These are phyloP conservation scores for Coniochaeta ligniaria DNA, from an alignment of 2,329 filamentous ascomycete genomes.

Conservation along the genomic window DNA sequence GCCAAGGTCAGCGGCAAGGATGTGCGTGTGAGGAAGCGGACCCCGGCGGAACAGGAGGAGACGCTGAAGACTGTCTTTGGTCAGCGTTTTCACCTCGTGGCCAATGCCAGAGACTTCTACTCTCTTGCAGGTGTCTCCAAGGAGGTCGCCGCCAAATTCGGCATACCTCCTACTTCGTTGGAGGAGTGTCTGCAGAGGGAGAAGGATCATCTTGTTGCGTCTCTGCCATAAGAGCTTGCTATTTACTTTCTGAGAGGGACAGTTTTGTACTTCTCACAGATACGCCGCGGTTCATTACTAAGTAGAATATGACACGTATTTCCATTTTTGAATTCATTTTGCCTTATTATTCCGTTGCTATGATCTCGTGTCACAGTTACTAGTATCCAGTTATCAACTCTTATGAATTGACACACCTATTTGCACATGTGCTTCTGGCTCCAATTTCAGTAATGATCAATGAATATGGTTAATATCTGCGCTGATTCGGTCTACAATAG, in stretches of 20 bases:
- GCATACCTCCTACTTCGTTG: slow-evolving; percentile 19
- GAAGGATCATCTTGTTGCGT: slow-evolving; percentile 13
- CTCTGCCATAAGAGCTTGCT: slow-evolving; percentile 5
- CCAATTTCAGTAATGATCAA: too few species aligned
- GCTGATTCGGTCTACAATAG: too few species aligned
- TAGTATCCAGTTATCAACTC: too few species aligned
- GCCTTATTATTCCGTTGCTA: too few species aligned
- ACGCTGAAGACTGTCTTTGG: slow-evolving; percentile 9
- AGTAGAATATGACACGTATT: too few species aligned
- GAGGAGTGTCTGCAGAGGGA: slow-evolving; percentile 17
- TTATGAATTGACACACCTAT: too few species aligned
- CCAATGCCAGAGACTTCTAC: slow-evolving; percentile 17
- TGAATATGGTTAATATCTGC: too few species aligned
- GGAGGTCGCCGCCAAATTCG: slow-evolving; percentile 16
- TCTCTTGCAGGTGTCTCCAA: slow-evolving; percentile 5
- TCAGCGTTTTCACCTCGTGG: slow-evolving; percentile 18
- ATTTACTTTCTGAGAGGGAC: neutral
- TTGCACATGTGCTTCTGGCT: too few species aligned
- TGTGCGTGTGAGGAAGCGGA: slow-evolving; percentile 13
- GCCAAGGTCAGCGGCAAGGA: slow-evolving; percentile 20
- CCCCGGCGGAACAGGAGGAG: slow-evolving; percentile 13
- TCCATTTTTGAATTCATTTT: too few species aligned
- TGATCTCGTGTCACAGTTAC: too few species aligned
- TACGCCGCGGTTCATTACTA: too few species aligned
- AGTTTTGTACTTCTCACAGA: too few species aligned